Base-by-base conservation (phyloP, 306 rosid genomes). In the Cucurbita moschata region DNA sequence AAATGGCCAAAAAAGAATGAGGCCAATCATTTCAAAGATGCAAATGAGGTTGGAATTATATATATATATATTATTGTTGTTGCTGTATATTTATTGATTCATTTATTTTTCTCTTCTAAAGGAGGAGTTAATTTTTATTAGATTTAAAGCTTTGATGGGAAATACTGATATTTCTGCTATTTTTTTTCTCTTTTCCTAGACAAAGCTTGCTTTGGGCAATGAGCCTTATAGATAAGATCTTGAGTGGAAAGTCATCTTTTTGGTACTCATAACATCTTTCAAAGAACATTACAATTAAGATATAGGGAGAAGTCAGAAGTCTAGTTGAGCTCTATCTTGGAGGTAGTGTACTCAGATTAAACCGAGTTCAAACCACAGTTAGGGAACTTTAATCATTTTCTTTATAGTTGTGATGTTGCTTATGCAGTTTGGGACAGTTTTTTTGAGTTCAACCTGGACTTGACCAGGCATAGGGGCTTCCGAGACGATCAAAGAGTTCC, bases 1-100 rank as follows among this genome's bases (percentile, higher is more conserved):
- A 89, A 63, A 73, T 94, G 98, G 98, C 98, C 97, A 47, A 85
- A 75, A 87, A 90, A 83, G 85, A 81, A 78, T 67, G 83, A 74
- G 30, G 54, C 1, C 18, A 84, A 79, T 18, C 42, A 84, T 77
- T 91, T 83, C 83, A 94, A 94, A 87, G 99, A 94, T 86, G 99
- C 99, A 65, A 94, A 94, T 81, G 97, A 94, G 96, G 99, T 89
- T 47, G 56, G 85, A 74, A 23, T 46, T 68, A 21, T 49, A 6
- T 7, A 68, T 68, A 6, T 7, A 68, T 68, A 19, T 6, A 13
- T 43, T 43, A 40, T 43, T 4, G 26, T 56, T 56, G 30, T 58
- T 43, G 57, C 26, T 49, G 60, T 5, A 53, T 8, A 38, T 35
- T 66, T 59, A 37, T 75, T 37, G n/a, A 53, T 53, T 60, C 37